A percentile compares a stretch with the other conserved stretches of the same genome.
phyloP scores from a whole-genome alignment of 176 grass and related monocot genomes.

The Hsuehochloa calcarea region DNA sequence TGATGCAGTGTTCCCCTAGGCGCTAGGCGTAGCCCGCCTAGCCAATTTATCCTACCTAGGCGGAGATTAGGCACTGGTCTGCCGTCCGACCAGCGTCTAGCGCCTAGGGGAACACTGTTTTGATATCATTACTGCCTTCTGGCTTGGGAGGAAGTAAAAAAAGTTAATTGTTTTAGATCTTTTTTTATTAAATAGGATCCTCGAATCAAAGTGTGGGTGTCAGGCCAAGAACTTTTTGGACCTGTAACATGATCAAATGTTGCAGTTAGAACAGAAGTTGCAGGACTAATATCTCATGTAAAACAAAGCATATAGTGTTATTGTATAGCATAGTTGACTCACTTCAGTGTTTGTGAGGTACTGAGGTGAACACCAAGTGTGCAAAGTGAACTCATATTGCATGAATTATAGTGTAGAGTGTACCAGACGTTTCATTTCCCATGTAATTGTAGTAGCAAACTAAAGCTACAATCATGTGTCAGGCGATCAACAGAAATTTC shows the following conservation, averaged over 20 bases:
- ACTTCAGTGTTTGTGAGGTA: not conserved
- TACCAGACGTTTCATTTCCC: not conserved
- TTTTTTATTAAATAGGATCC: not conserved
- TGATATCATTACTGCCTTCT: not conserved
- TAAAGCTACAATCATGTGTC: conserved; percentile 18
- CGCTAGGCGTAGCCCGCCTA: too few relatives aligned
- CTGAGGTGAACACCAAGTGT: not conserved
- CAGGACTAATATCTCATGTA: not conserved
- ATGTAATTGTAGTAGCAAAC: not conserved
- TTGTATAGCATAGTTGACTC: not conserved
- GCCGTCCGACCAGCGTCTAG: too few relatives aligned
- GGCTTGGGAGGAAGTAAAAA: not conserved
- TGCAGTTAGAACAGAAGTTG: not conserved
- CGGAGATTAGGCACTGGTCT: too few relatives aligned
- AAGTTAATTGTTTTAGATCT: not conserved
- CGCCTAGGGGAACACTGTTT: not conserved
- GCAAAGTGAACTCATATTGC: not conserved
- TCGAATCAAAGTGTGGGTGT: not conserved
- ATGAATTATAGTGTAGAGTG: not conserved
- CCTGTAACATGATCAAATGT: not conserved
- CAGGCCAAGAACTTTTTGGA: not conserved
- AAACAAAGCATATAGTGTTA: not conserved
- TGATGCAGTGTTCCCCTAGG: too few relatives aligned
- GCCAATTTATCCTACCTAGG: too few relatives aligned
- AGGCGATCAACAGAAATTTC: conserved; percentile 98